Conservation (phyloP, 108 stramenopile genomes). For the Parietichytrium sp. region DNA sequence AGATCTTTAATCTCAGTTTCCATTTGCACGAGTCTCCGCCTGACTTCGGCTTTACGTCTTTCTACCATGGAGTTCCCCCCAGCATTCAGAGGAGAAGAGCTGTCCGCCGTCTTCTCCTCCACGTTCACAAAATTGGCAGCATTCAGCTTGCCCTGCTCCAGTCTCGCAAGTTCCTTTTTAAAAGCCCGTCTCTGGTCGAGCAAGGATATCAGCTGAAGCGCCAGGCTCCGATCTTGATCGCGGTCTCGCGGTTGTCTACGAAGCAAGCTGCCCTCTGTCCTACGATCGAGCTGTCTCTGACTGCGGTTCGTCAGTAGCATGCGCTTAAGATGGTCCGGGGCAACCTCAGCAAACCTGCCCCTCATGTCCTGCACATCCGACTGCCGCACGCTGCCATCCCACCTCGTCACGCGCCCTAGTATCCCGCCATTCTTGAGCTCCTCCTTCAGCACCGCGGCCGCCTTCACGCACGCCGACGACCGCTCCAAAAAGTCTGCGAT, state of each 20-base stretch:
- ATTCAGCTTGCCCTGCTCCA: background rate
- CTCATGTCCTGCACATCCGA: background rate
- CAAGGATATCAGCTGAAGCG: too few relatives aligned
- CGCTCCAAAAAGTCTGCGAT: constrained; percentile 12
- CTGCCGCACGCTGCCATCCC: background rate
- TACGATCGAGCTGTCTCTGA: background rate
- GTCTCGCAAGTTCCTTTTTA: background rate
- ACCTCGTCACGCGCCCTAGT: background rate
- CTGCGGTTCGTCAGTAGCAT: background rate
- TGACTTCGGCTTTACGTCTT: background rate
- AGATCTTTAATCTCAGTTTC: background rate
- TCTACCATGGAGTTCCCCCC: background rate
- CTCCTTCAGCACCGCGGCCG: background rate
- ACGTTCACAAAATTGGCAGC: background rate
- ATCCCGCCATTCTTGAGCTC: background rate
- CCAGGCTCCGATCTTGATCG: background rate
- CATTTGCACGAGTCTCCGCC: background rate
- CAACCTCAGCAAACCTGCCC: background rate
- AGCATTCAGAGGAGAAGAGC: background rate
- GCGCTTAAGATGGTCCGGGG: background rate
- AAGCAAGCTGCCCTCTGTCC: background rate
- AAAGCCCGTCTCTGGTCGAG: too few relatives aligned
- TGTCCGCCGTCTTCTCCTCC: background rate
- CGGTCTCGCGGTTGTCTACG: background rate
- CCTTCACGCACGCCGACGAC: background rate